Evolutionary conservation across 2,329 filamentous ascomycete species (phyloP).

Genomic region (Rutstroemia sp.): DNA sequence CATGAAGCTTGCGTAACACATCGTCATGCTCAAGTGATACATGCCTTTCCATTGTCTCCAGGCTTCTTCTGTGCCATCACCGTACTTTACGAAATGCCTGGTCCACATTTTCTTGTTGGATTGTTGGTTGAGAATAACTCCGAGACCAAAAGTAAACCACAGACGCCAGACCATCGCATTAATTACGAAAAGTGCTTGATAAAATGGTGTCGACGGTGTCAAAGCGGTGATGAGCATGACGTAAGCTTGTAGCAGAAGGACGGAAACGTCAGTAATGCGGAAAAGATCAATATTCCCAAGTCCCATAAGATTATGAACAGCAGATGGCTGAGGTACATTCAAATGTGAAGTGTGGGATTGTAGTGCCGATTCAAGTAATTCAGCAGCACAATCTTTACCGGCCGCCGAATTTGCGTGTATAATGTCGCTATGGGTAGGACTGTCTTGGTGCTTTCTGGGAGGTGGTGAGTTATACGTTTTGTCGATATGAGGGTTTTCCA

Average conservation of each 20-base stretch:
- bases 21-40: constrained; percentile 85
- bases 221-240: constrained; percentile 64
- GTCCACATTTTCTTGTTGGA: constrained; percentile 93
- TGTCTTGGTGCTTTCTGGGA: constrained; percentile 47
- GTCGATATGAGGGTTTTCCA: constrained; percentile 97
- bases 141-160: constrained; percentile 88
- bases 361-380: constrained; percentile 14
- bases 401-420: constrained; percentile 31
- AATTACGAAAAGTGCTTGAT: constrained; percentile 70
- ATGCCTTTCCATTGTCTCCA: constrained; percentile 98
- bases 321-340: constrained; percentile 47
- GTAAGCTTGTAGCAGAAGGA: constrained; percentile 69
- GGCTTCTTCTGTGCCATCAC: constrained; percentile 81
- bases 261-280: constrained; percentile 76
- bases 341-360: constrained; percentile 20
- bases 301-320: constrained; percentile 79
- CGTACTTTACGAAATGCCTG: constrained; percentile 93
- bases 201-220: constrained; percentile 69
- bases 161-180: constrained; percentile 79
- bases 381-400: constrained; percentile 29
- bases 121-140: constrained; percentile 75
- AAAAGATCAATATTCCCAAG: constrained; percentile 80
- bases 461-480: constrained; percentile 92
- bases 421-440: constrained; percentile 26
- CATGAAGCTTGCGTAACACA: constrained; percentile 84